Evolutionary conservation across 2,329 filamentous ascomycete genomes (phyloP), one percentile per base, ranked within the genome.

Genomic region (Trichophyton rubrum): DNA sequence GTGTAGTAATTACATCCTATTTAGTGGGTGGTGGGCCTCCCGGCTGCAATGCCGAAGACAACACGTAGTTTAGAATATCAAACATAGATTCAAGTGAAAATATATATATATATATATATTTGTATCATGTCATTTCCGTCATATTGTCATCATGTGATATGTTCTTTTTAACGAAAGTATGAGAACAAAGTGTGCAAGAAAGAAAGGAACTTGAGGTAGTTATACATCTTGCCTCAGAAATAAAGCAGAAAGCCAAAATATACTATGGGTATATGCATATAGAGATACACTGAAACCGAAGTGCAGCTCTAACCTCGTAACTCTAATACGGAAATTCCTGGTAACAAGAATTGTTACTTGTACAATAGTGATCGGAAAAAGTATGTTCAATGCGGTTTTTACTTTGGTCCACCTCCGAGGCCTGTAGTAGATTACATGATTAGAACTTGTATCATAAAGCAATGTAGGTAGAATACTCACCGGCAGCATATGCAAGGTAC

Each of bases 401-500:
- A 61, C 17, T 41, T 53, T 24, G 62, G 62, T 15, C 64, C 64
- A 11, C 64, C 64, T 24, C 64, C 64, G 57, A 65, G 60, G n/a
- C 60, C 64, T 65, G 55, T 35, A 56, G 22, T 13, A 17, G 20
- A 40, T 56, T 64, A 22, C 62, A 60, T 47, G 9, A 47, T 45
- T 41, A 40, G 35, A 41, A 20, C 8, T n/a, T 35, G 22, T 27
- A 22, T 7, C 35, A 57, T 4, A 17, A 15, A 3, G n/a, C 3
- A 33, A 35, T 9, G 49, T 60, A 41, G 22, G 3, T 56, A 35
- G 45, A 20, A 27, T 13, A 70, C 70, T 67, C 71, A 85, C 88
- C 86, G 65, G 89, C 90, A 67, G 85, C 79, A 73, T 85, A 89
- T 45, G 87, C 85, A 74, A 95, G 74, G 75, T 91, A 95, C 90